These are phyloP conservation scores for Collybiopsis confluens DNA, from an alignment of 768 basidiomycete species.

Conservation along the genomic window DNA sequence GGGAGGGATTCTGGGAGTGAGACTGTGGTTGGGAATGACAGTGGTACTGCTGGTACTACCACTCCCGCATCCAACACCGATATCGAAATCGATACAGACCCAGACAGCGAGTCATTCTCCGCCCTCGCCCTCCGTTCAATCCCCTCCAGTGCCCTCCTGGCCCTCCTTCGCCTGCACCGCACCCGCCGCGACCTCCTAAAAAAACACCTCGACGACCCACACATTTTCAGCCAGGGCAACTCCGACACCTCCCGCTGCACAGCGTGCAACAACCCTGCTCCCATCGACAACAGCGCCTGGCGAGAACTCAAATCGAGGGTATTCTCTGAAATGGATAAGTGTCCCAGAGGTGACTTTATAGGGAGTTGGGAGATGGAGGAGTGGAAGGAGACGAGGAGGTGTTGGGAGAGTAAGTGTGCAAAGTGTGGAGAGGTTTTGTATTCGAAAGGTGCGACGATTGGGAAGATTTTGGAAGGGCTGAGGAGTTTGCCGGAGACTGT, in stretches of 20 bases:
- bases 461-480: neutral
- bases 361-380: conserved; percentile 36
- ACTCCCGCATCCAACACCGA: no score
- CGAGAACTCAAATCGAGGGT: conserved; percentile 35
- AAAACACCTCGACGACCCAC: conserved; percentile 27
- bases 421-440: neutral
- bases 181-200: conserved; percentile 34
- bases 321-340: conserved; percentile 33
- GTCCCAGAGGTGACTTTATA: conserved; percentile 35
- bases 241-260: conserved; percentile 23
- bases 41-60: no score
- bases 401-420: conserved; percentile 22
- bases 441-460: neutral
- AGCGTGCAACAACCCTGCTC: conserved; percentile 29
- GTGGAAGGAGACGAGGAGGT: conserved; percentile 36
- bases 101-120: no score
- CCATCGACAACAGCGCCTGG: conserved; percentile 34
- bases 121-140: conserved; percentile 29
- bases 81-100: no score
- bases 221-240: conserved; percentile 35
- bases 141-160: conserved; percentile 28
- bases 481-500: neutral
- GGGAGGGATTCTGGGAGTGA: conserved; percentile 12
- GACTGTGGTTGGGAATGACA: no score
- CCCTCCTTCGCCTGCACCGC: conserved; percentile 38